Evolutionary conservation across 2,329 filamentous ascomycete species (phyloP), one percentile per base, ranked within the genome.

Genomic region (Pseudonectria foliicola): DNA sequence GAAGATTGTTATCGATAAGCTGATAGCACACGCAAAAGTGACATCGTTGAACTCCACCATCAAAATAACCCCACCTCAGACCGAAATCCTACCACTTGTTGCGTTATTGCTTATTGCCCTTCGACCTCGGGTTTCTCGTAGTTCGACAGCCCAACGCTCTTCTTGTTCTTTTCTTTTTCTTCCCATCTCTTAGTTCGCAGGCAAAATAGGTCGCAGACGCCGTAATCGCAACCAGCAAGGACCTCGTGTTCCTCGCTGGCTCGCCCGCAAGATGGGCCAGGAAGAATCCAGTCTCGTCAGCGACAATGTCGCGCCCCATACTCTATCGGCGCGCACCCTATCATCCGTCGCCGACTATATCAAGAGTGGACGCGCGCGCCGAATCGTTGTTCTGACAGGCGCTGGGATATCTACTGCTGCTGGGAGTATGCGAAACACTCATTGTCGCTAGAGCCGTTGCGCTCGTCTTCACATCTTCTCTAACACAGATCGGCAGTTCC

Each of bases 321-420:
- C 78, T 0, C 71, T 96, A 11, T 64, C 72, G 27, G 75, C 73
- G 23, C 78, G 88, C 37, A 82, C 73, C 18, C 60, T 96, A 11
- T 69, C 81, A 13, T 83, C 77, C 4, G 68, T 96, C 26, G 89
- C 87, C n/a, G 73, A 83, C 18, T 82, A 85, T 51, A 89, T 98
- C 60, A 78, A 76, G 46, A 71, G 78, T 51, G 83, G 80, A 29
- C 60, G 71, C 31, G 79, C 73, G 24, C 73, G 73, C 50, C 73
- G 73, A 32, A 83, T 98, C 38, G 86, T 94, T 15, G 83, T 95
- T 43, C 79, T 96, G 77, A 88, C 85, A 3, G 90, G 90, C 39
- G 89, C 90, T 10, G 90, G 90, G 31, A 93, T 95, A 48, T 86
- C 81, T 21, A 90, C 85, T 1, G 73, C 76, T 8, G 77, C 77